Evolutionary conservation across 495 filamentous ascomycete genomes (phyloP), one percentile per base, ranked within the genome.

Genomic region (Penicillium odoratum): DNA sequence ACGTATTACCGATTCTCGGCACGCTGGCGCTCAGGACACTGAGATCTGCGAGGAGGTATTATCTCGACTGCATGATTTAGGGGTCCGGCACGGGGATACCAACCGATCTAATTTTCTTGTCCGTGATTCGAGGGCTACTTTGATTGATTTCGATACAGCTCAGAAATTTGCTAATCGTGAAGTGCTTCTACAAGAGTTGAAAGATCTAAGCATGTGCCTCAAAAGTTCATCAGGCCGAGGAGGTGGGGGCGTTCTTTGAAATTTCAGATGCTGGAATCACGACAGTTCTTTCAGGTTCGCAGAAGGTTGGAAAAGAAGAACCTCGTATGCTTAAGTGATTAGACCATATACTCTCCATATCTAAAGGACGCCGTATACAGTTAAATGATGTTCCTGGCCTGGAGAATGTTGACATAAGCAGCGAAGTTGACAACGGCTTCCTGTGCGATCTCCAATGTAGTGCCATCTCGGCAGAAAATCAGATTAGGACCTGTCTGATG

Each of bases 41-140:
- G 58, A 50, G 5, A 18, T 46, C 5, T 81, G 78, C 47, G 44
- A 61, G 48, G 29, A 57, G 30, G 55, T 48, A 5, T 45, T 80
- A 43, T 25, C 38, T 49, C 66, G 64, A 55, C 46, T 80, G 47
- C 77, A 81, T 64, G 7, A n/a, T 9, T 42, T 78, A 28, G 74
- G 75, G 0, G 51, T 80, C 15, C 66, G 57, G 36, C 78, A 79
- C 54, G 74, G 78, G 4, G 76, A 79, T 59, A 68, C 66, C 31
- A 79, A 81, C 63, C 72, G 69, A 52, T 63, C 72, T 49, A 82
- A 79, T 53, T 81, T 81, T 56, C 67, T 82, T 7, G 50, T 77
- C 21, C 53, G 51, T 28, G 61, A 59, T 26, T 64, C 40, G 34
- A 65, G 66, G 21, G 66, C 57, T 21, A 54, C 64, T 30, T 62